Conservation (phyloP, 768 basidiomycete genomes). For the Rossbeevera mucosa region DNA sequence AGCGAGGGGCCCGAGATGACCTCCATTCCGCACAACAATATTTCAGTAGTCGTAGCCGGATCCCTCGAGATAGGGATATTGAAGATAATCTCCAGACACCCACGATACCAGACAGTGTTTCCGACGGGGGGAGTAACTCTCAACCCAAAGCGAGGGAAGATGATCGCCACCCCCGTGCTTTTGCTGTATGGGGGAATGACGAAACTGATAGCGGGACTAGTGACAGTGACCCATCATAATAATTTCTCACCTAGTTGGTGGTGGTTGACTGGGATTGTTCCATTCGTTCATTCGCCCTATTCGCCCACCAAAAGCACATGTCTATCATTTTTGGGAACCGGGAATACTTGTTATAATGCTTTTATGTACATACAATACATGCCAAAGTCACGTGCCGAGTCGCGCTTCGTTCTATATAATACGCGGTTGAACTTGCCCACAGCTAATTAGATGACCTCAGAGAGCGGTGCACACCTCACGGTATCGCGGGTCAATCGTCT, state of each 20-base stretch:
- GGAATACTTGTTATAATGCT: too few species aligned
- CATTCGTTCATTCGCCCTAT: constrained; percentile 2
- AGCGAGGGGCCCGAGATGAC: constrained; percentile 51
- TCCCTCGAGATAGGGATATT: constrained; percentile 55
- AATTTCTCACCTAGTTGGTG: background rate
- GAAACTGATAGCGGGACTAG: constrained; percentile 84
- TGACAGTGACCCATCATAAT: constrained; percentile 50
- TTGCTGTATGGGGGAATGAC: constrained; percentile 85
- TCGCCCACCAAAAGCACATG: background rate
- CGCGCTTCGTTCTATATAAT: constrained; percentile 8
- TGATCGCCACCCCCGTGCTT: constrained; percentile 46
- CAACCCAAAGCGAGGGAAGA: constrained; percentile 17
- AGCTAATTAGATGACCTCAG: constrained; percentile 12
- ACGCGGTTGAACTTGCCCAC: background rate
- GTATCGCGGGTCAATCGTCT: constrained; percentile 41
- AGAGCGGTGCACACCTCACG: constrained; percentile 31
- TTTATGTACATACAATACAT: too few species aligned
- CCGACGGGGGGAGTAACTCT: constrained; percentile 13
- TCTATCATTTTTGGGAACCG: background rate
- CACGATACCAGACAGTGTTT: constrained; percentile 39
- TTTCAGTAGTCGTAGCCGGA: constrained; percentile 48
- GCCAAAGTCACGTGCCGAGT: constrained; percentile 7
- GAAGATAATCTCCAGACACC: constrained; percentile 62
- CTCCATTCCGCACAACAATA: constrained; percentile 37
- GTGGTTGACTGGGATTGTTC: background rate